These are phyloP conservation scores for Rhazya stricta DNA, from an alignment of 257 asterid genomes.

Conservation along the genomic window DNA sequence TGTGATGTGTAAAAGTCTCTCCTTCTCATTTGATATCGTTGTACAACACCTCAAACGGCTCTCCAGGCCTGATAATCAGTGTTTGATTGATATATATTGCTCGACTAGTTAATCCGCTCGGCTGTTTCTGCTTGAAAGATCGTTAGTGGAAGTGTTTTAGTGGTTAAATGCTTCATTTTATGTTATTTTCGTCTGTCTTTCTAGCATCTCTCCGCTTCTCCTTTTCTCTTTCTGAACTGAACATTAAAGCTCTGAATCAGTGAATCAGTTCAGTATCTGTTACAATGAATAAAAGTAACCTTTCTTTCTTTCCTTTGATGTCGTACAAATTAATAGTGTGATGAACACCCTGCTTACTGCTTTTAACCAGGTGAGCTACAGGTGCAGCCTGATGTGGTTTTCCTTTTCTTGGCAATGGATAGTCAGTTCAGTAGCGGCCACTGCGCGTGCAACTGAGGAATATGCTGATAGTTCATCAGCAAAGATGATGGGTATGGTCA, in stretches of 20 bases:
- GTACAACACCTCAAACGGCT: not conserved
- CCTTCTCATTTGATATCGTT: not conserved
- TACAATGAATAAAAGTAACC: not conserved
- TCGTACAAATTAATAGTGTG: too few species aligned
- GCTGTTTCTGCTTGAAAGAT: not conserved
- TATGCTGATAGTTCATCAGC: constrained; percentile 8
- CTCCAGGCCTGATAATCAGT: not conserved
- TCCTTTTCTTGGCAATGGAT: not conserved
- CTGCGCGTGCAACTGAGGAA: not conserved
- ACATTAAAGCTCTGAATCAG: not conserved
- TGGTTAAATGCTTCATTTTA: not conserved
- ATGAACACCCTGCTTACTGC: too few species aligned
- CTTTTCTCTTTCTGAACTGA: not conserved
- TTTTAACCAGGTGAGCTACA: not conserved
- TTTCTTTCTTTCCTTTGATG: not conserved
- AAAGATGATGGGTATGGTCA: not conserved
- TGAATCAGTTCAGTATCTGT: not conserved
- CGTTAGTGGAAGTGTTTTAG: not conserved
- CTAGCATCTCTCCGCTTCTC: not conserved
- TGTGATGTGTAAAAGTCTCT: not conserved
- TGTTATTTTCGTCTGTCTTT: not conserved
- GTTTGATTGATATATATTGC: not conserved
- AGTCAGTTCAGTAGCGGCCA: not conserved
- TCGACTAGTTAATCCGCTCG: not conserved
- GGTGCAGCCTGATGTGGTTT: not conserved